Base-by-base conservation (phyloP, 2,329 filamentous ascomycete genomes). In the Aspergillus glaucus region DNA sequence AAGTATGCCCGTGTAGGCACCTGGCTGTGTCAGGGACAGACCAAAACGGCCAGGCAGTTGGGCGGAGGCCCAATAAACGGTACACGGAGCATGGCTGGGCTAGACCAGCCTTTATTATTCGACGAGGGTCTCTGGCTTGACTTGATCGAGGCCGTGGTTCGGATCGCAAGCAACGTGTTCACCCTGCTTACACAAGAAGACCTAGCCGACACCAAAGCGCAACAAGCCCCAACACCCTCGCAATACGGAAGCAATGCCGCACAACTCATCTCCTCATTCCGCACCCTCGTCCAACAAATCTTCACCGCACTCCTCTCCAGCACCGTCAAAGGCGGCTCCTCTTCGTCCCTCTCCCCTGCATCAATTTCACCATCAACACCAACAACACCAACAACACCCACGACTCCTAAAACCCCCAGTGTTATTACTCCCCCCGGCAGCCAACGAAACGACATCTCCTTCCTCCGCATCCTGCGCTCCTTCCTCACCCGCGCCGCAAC, bases 1-100 rank as follows among this genome's bases (percentile, higher is more conserved):
- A 96, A 95, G 65, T 97, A 95, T 68, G 83, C 86, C 1, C 85
- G 90, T 55, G 88, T 98, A 1, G 93, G 94, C 12, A 92, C 95
- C 45, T 98, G 93, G 93, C 75, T 98, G 10, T 97, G 93, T 59
- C 88, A 94, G 68, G 83, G 86, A 1, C 89, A 95, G 64, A 88
- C 82, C 44, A 87, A 86, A 60, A 79, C 78, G 5, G 77, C 73
- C 50, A 64, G 65, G 44, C 61, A 61, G 26, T 57, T 61, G 10
- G 60, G 61, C 15, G 48, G 56, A 9, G 52, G 55, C 40, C 63
- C 55, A 49, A 63, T 55, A 56, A 69, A 58, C 58, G 68, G 54
- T 59, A 68, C 57, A 46, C 68, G 50, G 49, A 63, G 48, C 51
- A 74, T 67, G 55, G 66, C 70, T 17, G 69, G 79, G 4, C 69